phyloP scores from a whole-genome alignment of 2,329 filamentous ascomycete genomes.

The Pyrenophora teres region DNA sequence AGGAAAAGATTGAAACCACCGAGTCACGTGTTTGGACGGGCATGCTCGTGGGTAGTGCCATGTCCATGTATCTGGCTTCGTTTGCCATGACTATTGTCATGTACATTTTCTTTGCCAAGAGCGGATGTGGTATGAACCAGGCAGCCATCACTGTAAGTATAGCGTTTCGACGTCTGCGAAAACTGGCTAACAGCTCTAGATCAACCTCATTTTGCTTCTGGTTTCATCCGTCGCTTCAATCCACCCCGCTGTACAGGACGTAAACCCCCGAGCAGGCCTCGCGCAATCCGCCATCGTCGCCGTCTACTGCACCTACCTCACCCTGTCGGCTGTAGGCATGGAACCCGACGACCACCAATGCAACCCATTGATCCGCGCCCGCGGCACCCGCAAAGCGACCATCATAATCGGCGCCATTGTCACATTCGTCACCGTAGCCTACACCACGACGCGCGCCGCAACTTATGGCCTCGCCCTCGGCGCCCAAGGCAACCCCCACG shows the following conservation, averaged over 20 bases:
- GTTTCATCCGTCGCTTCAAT: conserved; percentile 82
- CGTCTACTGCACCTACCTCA: conserved; percentile 97
- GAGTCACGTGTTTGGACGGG: conserved; percentile 85
- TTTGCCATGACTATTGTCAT: conserved; percentile 94
- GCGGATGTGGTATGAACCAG: conserved; percentile 92
- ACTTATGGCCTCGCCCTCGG: conserved; percentile 84
- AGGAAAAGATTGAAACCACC: conserved; percentile 87
- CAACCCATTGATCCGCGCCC: conserved; percentile 87
- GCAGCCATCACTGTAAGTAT: conserved; percentile 76
- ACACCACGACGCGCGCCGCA: conserved; percentile 94
- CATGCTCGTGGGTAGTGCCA: conserved; percentile 86
- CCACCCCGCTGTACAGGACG: conserved; percentile 86
- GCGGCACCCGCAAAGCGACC: conserved; percentile 85
- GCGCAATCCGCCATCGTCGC: conserved; percentile 98
- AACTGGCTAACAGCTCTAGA: conserved; percentile 38
- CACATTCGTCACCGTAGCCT: conserved; percentile 95
- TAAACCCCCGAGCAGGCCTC: conserved; percentile 89
- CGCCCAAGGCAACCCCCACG: conserved; percentile 59
- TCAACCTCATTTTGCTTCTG: conserved; percentile 86
- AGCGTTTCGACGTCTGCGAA: not conserved
- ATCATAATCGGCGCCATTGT: conserved; percentile 92
- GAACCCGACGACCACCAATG: conserved; percentile 93
- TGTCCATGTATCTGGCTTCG: conserved; percentile 90
- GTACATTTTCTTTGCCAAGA: conserved; percentile 91
- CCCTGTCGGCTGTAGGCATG: conserved; percentile 98